A percentile compares a stretch with the other conserved stretches of the same genome.
Evolutionary conservation across 257 asterid species (phyloP).

Genomic region (Thymus mandschuricus): DNA sequence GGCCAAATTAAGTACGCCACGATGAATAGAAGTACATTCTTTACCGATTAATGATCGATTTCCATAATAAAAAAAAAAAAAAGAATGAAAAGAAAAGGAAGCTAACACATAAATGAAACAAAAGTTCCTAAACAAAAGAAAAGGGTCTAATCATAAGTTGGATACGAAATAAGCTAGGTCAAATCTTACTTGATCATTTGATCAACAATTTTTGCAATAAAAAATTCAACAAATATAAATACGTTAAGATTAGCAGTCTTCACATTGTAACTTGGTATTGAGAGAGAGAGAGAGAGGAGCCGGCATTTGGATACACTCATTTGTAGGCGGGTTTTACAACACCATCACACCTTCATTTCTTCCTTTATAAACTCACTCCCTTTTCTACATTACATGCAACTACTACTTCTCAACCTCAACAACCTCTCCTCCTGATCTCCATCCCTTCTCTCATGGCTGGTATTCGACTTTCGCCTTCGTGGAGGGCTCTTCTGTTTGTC

Average conservation of each 20-base stretch:
- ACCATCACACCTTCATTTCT: not conserved
- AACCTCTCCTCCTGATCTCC: not conserved
- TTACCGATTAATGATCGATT: too few relatives aligned
- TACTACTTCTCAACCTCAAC: too few relatives aligned
- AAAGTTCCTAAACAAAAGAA: too few relatives aligned
- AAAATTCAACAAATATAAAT: too few relatives aligned
- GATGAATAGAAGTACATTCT: too few relatives aligned
- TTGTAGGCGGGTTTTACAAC: constrained; percentile 43
- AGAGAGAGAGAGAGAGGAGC: not conserved
- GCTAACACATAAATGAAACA: too few relatives aligned
- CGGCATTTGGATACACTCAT: constrained; percentile 37
- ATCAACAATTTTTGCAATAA: too few relatives aligned
- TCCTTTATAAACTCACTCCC: constrained; percentile 31
- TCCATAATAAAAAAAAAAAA: too few relatives aligned
- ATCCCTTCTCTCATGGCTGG: constrained; percentile 5
- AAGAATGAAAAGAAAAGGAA: too few relatives aligned
- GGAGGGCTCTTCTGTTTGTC: constrained; percentile 34
- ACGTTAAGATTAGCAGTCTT: not conserved
- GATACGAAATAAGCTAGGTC: too few relatives aligned
- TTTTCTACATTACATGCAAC: constrained; percentile 19
- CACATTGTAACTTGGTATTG: not conserved
- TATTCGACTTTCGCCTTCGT: constrained; percentile 19
- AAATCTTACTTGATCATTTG: not conserved
- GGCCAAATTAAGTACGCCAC: too few relatives aligned
- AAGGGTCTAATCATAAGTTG: too few relatives aligned